A percentile compares a stretch with the other conserved stretches of the same genome.
These are phyloP conservation scores for Alternaria novae-zelandiae DNA, from an alignment of 2,329 filamentous ascomycete genomes.

Conservation along the genomic window DNA sequence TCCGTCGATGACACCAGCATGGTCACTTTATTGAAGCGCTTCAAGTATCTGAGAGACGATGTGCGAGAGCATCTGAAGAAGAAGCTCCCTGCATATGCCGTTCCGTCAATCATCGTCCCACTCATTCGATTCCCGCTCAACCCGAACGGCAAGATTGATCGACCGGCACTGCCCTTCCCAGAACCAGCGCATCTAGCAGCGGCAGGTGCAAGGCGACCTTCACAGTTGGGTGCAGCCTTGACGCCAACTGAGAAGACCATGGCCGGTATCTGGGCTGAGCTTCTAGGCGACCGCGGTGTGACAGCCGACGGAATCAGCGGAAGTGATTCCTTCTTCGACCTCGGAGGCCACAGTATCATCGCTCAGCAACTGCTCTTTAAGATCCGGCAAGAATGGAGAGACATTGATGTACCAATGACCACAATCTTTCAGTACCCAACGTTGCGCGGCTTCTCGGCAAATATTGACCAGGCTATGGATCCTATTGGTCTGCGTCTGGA, in stretches of 20 bases:
- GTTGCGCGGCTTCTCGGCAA: constrained; percentile 61
- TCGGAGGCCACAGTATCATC: constrained; percentile 80
- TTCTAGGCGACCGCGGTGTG: constrained; percentile 65
- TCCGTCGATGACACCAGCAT: constrained; percentile 56
- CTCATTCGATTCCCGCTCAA: constrained; percentile 76
- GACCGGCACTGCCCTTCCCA: constrained; percentile 79
- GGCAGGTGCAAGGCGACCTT: constrained; percentile 56
- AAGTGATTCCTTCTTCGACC: constrained; percentile 74
- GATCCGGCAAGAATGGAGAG: constrained; percentile 66
- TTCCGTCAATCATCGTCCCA: constrained; percentile 76
- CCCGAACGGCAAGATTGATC: constrained; percentile 73
- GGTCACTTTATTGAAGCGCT: constrained; percentile 64
- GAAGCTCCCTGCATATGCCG: constrained; percentile 75
- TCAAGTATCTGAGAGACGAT: constrained; percentile 65
- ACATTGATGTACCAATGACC: constrained; percentile 72
- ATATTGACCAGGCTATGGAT: constrained; percentile 59
- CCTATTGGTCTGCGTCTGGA: constrained; percentile 56
- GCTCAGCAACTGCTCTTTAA: constrained; percentile 81
- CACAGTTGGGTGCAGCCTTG: constrained; percentile 54
- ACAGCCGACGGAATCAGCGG: constrained; percentile 71
- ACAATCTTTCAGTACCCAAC: constrained; percentile 73
- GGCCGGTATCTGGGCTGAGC: constrained; percentile 75
- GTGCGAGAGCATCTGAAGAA: constrained; percentile 72
- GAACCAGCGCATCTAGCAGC: constrained; percentile 72
- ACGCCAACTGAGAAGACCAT: constrained; percentile 69